Evolutionary conservation across 345 rosid species (phyloP).

Genomic region (Aethionema arabicum): DNA sequence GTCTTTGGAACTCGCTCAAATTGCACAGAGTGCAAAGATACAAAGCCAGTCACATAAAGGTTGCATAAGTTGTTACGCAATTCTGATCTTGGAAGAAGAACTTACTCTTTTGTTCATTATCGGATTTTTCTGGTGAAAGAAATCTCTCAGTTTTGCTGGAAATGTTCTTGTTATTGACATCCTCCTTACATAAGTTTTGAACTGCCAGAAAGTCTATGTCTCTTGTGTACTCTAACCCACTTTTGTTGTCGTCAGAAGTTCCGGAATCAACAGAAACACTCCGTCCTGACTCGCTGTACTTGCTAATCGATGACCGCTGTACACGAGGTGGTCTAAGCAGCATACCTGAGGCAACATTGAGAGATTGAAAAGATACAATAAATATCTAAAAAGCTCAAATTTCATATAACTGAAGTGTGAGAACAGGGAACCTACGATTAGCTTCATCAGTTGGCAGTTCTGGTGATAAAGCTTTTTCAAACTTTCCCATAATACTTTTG

Average conservation of each 20-base stretch:
- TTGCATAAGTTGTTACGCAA: neutral
- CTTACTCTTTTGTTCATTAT: slow-evolving; percentile 56
- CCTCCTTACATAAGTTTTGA: slow-evolving; percentile 43
- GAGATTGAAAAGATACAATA: neutral
- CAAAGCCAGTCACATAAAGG: neutral
- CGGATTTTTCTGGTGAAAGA: slow-evolving; percentile 42
- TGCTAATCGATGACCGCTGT: slow-evolving; percentile 46
- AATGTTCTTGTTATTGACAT: slow-evolving; percentile 32
- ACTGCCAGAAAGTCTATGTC: slow-evolving; percentile 32
- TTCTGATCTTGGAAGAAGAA: slow-evolving; percentile 18
- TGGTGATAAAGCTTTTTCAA: slow-evolving; percentile 44
- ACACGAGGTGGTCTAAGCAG: slow-evolving; percentile 74
- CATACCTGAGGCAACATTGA: slow-evolving; percentile 52
- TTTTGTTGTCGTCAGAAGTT: slow-evolving; percentile 25
- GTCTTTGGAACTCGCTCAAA: neutral
- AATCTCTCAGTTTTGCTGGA: slow-evolving; percentile 41
- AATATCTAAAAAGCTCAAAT: neutral
- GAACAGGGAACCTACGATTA: slow-evolving; percentile 50
- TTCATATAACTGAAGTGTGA: slow-evolving; percentile 5
- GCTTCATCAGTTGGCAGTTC: slow-evolving; percentile 44
- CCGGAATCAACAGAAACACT: slow-evolving; percentile 50
- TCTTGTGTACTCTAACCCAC: slow-evolving; percentile 36
- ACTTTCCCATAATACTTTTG: slow-evolving; percentile 42
- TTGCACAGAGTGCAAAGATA: neutral
- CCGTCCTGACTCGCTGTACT: slow-evolving; percentile 47